Evolutionary conservation across 495 filamentous ascomycete species (phyloP).

Genomic region (Immersiella caudata): DNA sequence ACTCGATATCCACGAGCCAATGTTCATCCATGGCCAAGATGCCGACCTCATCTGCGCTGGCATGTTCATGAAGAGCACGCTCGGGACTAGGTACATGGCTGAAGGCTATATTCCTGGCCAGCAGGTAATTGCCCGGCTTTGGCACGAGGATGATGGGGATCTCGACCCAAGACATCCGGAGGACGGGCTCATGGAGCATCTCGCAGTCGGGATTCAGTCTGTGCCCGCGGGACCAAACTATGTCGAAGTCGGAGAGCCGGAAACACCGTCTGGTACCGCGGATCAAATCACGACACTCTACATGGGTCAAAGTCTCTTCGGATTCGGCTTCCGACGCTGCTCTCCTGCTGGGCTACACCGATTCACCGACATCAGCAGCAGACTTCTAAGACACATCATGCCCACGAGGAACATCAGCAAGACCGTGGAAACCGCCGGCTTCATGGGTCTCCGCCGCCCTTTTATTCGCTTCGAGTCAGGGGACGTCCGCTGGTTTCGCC

Average conservation of each 20-base stretch:
- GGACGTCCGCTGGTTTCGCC: not conserved
- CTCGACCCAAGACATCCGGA: not conserved
- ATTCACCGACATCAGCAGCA: not conserved
- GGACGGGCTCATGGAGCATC: not conserved
- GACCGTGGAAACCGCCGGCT: not conserved
- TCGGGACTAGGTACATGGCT: not conserved
- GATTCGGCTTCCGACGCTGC: not conserved
- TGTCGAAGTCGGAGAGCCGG: not conserved
- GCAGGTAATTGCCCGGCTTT: not conserved
- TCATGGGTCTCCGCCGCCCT: not conserved
- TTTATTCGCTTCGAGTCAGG: not conserved
- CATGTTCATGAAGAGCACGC: not conserved
- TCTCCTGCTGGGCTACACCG: not conserved
- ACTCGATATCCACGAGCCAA: constrained; percentile 21
- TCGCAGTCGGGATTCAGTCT: not conserved
- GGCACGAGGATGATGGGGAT: not conserved
- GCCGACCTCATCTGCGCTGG: constrained; percentile 7
- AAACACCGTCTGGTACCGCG: not conserved
- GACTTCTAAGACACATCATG: not conserved
- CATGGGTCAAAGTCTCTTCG: constrained; percentile 5
- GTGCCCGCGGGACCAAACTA: not conserved
- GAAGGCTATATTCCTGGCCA: not conserved
- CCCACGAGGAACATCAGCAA: not conserved
- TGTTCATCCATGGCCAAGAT: constrained; percentile 1
- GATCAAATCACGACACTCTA: not conserved